Conservation (phyloP, 1,284 basidiomycete species). For the Rhodofomes roseus region DNA sequence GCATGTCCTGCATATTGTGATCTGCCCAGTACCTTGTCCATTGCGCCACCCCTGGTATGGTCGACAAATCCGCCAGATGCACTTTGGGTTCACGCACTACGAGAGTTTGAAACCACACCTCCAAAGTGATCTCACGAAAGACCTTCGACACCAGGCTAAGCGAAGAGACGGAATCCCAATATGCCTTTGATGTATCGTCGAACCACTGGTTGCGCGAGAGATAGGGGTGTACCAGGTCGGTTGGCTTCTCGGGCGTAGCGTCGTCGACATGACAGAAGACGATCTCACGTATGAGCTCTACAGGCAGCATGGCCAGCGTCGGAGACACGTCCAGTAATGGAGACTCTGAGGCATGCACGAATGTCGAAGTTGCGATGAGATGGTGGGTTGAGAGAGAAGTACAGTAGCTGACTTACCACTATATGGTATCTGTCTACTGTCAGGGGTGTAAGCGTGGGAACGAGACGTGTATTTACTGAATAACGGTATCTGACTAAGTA, state of each 20-base stretch:
- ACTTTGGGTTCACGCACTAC: constrained; percentile 7
- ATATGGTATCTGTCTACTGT: no score
- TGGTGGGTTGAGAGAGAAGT: no score
- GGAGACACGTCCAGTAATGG: no score
- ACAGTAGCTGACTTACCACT: no score
- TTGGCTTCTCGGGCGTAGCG: not conserved
- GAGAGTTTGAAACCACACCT: constrained; percentile 17
- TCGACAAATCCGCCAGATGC: constrained; percentile 5
- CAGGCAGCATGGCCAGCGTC: no score
- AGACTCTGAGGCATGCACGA: no score
- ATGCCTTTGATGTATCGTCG: not conserved
- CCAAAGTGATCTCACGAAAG: constrained; percentile 13
- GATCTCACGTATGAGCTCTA: no score
- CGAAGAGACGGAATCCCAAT: constrained; percentile 10
- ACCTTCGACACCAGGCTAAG: constrained; percentile 11
- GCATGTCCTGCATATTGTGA: not conserved
- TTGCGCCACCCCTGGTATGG: not conserved
- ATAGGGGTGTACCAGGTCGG: not conserved
- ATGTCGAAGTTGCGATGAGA: no score
- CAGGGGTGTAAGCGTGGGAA: no score
- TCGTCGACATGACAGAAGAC: not conserved
- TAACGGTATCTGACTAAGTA: no score
- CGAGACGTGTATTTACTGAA: no score
- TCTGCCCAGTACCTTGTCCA: not conserved
- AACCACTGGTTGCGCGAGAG: no score